Percentiles rank a stretch among this genome's conserved stretches.
Evolutionary conservation across 164 flowering plant species (phyloP).

Genomic region (Taxillus chinensis): DNA sequence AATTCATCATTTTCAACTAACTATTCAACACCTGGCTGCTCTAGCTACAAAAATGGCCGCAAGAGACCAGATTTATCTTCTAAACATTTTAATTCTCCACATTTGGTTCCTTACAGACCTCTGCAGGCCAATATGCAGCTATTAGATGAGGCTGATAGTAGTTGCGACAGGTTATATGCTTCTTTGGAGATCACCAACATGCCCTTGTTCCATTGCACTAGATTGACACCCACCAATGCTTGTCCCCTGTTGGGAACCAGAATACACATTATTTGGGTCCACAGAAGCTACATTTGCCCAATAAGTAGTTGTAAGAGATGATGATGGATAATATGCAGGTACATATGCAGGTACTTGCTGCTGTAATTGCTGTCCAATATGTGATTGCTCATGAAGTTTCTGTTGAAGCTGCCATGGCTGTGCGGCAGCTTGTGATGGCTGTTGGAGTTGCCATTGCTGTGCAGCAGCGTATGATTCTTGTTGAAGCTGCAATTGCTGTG

Average conservation of each 20-base stretch:
- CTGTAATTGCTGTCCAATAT: background rate
- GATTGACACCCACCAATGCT: background rate
- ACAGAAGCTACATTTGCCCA: background rate
- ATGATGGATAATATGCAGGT: background rate
- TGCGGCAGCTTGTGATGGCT: too few species aligned
- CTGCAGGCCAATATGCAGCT: constrained; percentile 6
- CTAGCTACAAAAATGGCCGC: background rate
- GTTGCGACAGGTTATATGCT: background rate
- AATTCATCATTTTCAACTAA: too few species aligned
- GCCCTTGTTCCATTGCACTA: background rate
- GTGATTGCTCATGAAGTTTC: background rate
- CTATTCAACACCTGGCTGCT: too few species aligned
- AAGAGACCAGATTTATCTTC: background rate
- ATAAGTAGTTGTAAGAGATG: background rate
- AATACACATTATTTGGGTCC: background rate
- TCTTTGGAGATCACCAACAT: background rate
- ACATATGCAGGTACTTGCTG: background rate
- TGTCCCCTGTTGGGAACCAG: background rate
- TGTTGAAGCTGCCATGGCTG: background rate
- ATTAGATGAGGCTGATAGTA: background rate
- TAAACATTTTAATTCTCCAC: background rate
- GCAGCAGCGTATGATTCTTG: too few species aligned
- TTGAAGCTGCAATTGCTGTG: background rate
- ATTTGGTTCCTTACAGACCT: background rate
- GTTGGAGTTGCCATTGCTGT: too few species aligned